Evolutionary conservation across 345 rosid genomes (phyloP).

Genomic region (Lepidium africanum): DNA sequence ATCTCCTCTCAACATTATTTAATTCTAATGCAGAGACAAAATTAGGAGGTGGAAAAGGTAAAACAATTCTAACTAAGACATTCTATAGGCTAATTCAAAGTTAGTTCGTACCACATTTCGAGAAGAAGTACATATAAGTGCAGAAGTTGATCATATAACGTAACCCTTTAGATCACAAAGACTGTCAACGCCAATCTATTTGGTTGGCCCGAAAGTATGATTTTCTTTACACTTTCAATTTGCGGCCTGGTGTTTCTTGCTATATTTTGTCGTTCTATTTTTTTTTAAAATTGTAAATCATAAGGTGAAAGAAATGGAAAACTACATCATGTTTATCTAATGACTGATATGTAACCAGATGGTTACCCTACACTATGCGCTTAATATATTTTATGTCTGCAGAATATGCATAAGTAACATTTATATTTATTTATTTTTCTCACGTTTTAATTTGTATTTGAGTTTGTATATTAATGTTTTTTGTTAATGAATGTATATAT

Average conservation of each 20-base stretch:
- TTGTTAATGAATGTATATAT: no score
- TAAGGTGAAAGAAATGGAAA: not conserved
- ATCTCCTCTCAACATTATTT: slow-evolving; percentile 14
- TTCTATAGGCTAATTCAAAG: not conserved
- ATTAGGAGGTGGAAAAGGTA: no score
- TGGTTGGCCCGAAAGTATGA: not conserved
- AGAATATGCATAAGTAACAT: no score
- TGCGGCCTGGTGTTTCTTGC: not conserved
- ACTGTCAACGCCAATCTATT: not conserved
- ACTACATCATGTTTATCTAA: not conserved
- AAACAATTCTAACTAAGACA: no score
- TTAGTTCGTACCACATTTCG: slow-evolving; percentile 2
- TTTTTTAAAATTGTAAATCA: not conserved
- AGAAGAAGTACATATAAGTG: slow-evolving; percentile 8
- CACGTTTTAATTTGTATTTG: no score
- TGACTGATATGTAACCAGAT: no score
- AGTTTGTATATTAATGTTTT: no score
- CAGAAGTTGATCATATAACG: not conserved
- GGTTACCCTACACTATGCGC: no score
- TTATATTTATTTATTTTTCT: no score
- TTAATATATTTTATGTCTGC: no score
- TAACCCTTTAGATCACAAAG: not conserved
- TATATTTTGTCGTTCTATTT: not conserved
- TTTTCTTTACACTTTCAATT: not conserved
- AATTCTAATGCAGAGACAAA: not conserved